Evolutionary conservation across 345 rosid species (phyloP).

Genomic region (Rhodamnia rubescens): DNA sequence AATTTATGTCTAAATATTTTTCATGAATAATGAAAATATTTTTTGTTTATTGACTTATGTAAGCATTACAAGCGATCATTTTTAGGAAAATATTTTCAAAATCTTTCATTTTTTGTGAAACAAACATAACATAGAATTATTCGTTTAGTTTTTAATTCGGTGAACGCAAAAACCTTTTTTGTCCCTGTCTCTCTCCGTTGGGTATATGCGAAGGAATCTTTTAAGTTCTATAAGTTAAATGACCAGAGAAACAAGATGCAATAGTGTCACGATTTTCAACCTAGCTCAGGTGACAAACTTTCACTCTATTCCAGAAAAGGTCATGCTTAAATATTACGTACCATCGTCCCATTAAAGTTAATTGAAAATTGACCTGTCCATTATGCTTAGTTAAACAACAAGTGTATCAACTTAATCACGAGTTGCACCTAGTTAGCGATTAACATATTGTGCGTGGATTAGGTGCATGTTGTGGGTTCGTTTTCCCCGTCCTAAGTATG

Average conservation of each 20-base stretch:
- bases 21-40: too few species aligned
- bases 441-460: not conserved
- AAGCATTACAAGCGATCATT: too few species aligned
- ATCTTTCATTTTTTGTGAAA: too few species aligned
- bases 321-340: not conserved
- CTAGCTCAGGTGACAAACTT: not conserved
- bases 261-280: not conserved
- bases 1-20: too few species aligned
- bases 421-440: not conserved
- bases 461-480: not conserved
- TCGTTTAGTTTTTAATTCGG: not conserved
- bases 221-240: not conserved
- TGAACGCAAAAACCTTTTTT: not conserved
- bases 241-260: not conserved
- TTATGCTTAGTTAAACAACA: not conserved
- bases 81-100: too few species aligned
- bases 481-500: not conserved
- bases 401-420: not conserved
- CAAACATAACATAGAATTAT: too few species aligned
- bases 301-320: not conserved
- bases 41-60: too few species aligned
- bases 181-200: not conserved
- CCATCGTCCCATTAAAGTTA: not conserved
- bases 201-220: not conserved
- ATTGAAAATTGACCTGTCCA: not conserved